Conservation (phyloP, 805 yeast genomes). For the Zygosaccharomyces gambellarensis region DNA sequence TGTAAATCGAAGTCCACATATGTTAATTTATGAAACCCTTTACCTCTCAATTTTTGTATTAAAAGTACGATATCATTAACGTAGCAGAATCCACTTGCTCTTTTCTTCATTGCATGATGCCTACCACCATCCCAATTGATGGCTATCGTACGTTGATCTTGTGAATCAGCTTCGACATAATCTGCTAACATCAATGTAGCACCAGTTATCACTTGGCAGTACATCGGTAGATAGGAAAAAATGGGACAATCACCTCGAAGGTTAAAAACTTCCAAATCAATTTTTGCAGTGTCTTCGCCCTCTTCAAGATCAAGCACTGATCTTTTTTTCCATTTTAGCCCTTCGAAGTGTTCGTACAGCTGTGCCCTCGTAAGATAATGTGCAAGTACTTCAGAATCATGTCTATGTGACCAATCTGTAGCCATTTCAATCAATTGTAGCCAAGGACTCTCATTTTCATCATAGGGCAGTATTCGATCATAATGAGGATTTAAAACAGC, state of each 20-base stretch:
- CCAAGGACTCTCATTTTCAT: slow-evolving; percentile 17
- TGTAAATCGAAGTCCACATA: slow-evolving; percentile 73
- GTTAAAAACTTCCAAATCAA: slow-evolving; percentile 39
- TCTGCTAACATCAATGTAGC: slow-evolving; percentile 51
- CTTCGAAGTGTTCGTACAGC: slow-evolving; percentile 15
- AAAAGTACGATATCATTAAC: slow-evolving; percentile 62
- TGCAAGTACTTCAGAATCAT: slow-evolving; percentile 1
- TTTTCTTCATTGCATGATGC: slow-evolving; percentile 55
- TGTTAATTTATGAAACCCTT: slow-evolving; percentile 42
- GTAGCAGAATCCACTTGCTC: slow-evolving; percentile 69
- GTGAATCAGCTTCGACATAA: slow-evolving; percentile 25
- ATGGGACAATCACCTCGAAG: slow-evolving; percentile 59
- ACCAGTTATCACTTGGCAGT: slow-evolving; percentile 49
- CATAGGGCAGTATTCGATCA: slow-evolving; percentile 20
- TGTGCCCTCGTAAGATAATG: slow-evolving; percentile 12
- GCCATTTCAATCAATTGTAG: slow-evolving; percentile 15
- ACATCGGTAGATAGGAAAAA: slow-evolving; percentile 49
- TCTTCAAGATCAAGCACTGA: slow-evolving; percentile 8
- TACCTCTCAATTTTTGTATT: slow-evolving; percentile 46
- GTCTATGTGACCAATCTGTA: slow-evolving; percentile 12
- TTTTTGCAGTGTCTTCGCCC: slow-evolving; percentile 7
- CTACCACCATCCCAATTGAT: slow-evolving; percentile 80
- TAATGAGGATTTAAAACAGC: slow-evolving; percentile 33
- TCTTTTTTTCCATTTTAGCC: slow-evolving; percentile 5
- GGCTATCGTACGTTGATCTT: slow-evolving; percentile 35